Base-by-base conservation (phyloP, 1,284 basidiomycete genomes). In the Tylopilus orsonianus region DNA sequence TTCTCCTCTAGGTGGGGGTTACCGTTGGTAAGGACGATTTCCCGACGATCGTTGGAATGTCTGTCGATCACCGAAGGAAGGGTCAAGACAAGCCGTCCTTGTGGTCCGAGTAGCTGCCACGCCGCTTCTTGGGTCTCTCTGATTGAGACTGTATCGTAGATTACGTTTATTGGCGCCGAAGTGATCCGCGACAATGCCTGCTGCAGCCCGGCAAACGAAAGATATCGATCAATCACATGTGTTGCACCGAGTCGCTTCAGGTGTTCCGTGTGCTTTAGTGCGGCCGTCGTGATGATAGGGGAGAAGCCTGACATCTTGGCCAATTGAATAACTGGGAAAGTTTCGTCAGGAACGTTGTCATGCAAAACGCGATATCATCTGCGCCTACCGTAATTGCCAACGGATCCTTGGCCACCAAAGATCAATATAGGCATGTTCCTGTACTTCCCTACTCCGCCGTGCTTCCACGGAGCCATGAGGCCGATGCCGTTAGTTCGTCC, bases 241-340 rank as follows among this genome's bases (percentile, higher is more conserved):
- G 71, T 73, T 2, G 76, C 78, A 1, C 78, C 78, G 30, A 75
- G 62, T 1, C 63, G 61, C 42, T 71, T 73, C 50, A 79, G 65
- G 44, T 68, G 59, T 5, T 62, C 68, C 12, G 61, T 60, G 46
- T 78, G 72, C 56, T 68, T 71, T 41, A 63, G 57, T 24, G 74
- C 75, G 22, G 75, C 65, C 19, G 77, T 75, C 6, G 72, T 61
- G 50, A 78, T 69, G 42, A 65, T 65, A n/a, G 63, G 66, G 18
- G 53, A 65, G 44, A 65, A 65, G 32, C 63, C 63, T 9, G 63
- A 69, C 48, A 69, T 61, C 49, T 64, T 69, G 2, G 63, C 63
- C 1, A 67, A 32, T 41, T 65, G 63, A 34, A 65, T 65, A 13
- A 39, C 63, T 65, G 49, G 38, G 43, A 45, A 51, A 33, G 10